A percentile compares a stretch with the other conserved stretches of the same genome.
Evolutionary conservation across 148 eudicot species (phyloP).

Genomic region (Rhododendron williamsianum): DNA sequence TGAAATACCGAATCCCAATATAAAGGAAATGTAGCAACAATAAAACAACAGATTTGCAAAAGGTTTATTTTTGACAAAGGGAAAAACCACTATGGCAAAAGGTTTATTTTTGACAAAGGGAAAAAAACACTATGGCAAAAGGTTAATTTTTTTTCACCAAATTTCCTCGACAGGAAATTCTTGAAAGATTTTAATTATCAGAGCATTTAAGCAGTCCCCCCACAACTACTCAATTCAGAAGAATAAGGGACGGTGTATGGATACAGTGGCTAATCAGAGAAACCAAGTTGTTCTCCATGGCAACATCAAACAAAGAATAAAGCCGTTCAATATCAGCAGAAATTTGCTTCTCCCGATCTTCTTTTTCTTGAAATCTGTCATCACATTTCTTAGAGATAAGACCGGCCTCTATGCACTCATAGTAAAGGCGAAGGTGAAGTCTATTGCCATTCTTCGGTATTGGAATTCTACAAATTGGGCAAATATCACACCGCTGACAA

Average conservation of each 20-base stretch:
- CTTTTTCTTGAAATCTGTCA: conserved; percentile 58
- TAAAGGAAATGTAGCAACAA: background rate
- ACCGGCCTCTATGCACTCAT: conserved; percentile 86
- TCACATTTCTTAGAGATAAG: conserved; percentile 66
- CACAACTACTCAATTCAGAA: background rate
- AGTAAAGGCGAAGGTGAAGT: conserved; percentile 78
- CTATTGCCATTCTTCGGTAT: conserved; percentile 49
- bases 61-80: background rate
- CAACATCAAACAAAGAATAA: conserved; percentile 86
- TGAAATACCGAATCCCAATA: conserved; percentile 15
- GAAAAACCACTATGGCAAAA: background rate
- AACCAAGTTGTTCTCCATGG: conserved; percentile 75
- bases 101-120: background rate
- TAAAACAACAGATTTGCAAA: background rate
- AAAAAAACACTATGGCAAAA: background rate
- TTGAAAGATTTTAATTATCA: background rate
- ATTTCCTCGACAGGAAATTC: background rate
- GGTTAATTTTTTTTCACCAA: background rate
- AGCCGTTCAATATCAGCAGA: conserved; percentile 76
- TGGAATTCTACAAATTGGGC: conserved; percentile 80
- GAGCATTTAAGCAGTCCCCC: background rate
- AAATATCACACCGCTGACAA: conserved; percentile 75
- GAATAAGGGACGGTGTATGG: conserved; percentile 29
- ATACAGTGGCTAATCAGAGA: conserved; percentile 96
- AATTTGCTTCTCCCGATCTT: conserved; percentile 41